A percentile compares a stretch with the other conserved stretches of the same genome.
Evolutionary conservation across 140 eudicot species (phyloP).

Genomic region (Oenanthe javanica): DNA sequence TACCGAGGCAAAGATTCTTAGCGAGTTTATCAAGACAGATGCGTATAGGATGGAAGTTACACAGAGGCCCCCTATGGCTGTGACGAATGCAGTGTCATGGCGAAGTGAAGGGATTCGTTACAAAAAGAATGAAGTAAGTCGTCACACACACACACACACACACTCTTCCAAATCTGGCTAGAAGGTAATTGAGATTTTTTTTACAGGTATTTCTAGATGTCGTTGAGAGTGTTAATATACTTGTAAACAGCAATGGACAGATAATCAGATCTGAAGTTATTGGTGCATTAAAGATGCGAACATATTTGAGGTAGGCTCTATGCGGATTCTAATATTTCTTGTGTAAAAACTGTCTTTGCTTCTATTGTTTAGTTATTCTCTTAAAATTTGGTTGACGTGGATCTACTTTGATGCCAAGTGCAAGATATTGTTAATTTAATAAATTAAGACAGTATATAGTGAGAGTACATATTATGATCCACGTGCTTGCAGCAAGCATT

Average conservation of each 20-base stretch:
- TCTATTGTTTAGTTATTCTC: neutral
- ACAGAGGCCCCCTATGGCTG: constrained; percentile 99
- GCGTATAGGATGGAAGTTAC: constrained; percentile 98
- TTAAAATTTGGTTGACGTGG: neutral
- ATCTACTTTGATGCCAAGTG: neutral
- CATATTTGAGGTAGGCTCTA: constrained; percentile 72
- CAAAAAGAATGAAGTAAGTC: constrained; percentile 89
- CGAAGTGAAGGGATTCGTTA: constrained; percentile 98
- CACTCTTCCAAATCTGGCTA: too few relatives aligned
- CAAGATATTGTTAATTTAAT: neutral
- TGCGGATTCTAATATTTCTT: neutral
- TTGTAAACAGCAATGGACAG: constrained; percentile 97
- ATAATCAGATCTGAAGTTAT: constrained; percentile 93
- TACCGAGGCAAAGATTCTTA: constrained; percentile 98
- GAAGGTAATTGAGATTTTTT: neutral
- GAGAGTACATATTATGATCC: neutral
- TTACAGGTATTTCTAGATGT: constrained; percentile 93
- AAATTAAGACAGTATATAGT: neutral
- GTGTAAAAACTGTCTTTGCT: neutral
- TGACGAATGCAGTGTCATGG: constrained; percentile 99
- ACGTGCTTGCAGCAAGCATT: neutral
- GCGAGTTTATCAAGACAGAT: constrained; percentile 98
- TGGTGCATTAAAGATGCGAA: constrained; percentile 98
- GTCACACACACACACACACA: neutral
- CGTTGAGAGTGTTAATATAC: constrained; percentile 98